A percentile compares a stretch with the other conserved stretches of the same genome.
These are phyloP conservation scores for Fusarium newnesense DNA, from an alignment of 2,329 filamentous ascomycete species.

Conservation along the genomic window DNA sequence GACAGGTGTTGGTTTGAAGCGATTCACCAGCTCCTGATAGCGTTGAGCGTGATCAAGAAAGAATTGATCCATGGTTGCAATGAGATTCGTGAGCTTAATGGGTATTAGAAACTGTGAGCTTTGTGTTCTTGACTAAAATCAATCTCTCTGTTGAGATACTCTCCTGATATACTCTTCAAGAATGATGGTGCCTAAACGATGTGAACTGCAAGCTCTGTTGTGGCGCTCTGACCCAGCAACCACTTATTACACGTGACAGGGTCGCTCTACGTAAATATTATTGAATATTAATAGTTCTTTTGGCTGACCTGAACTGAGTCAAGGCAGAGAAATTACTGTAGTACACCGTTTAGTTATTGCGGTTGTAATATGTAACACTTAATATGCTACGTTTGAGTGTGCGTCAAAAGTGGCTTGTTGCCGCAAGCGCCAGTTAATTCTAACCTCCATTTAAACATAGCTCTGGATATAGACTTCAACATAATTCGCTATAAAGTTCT, in stretches of 20 bases:
- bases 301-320: too few relatives aligned
- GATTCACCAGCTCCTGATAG: constrained; percentile 44
- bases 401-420: too few relatives aligned
- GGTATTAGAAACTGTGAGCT: background rate
- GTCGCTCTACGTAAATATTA: background rate
- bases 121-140: background rate
- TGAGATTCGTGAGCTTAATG: fast-evolving
- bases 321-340: background rate
- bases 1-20: constrained; percentile 39
- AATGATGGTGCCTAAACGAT: constrained; percentile 29
- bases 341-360: background rate
- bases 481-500: background rate
- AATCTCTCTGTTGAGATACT: background rate
- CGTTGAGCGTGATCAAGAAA: constrained; percentile 45
- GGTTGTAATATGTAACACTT: background rate
- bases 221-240: constrained; percentile 36
- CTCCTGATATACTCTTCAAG: constrained; percentile 8
- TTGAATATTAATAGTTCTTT: background rate
- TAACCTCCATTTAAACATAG: background rate
- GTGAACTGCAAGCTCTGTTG: background rate
- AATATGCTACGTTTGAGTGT: background rate
- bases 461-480: background rate
- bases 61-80: constrained; percentile 48
- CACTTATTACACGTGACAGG: background rate
- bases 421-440: background rate